A percentile compares a stretch with the other conserved stretches of the same genome.
These are phyloP conservation scores for Polygonum maritimum DNA, from an alignment of 148 eudicot species.

Conservation along the genomic window DNA sequence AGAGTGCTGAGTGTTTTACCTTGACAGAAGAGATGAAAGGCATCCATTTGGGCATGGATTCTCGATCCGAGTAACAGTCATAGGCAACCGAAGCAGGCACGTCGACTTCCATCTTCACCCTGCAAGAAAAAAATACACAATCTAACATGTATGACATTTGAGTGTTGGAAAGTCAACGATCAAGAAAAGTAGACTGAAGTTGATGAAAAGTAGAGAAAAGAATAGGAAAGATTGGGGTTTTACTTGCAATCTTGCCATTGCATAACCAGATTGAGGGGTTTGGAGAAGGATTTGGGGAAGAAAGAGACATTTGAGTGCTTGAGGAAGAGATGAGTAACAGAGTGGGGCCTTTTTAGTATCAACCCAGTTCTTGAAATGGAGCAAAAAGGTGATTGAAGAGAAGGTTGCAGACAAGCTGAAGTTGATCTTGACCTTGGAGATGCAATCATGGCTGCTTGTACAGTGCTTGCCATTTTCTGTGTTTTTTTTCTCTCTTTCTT, in stretches of 20 bases:
- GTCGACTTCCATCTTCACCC: conserved; percentile 67
- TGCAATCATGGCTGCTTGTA: conserved; percentile 6
- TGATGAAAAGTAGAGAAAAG: background rate
- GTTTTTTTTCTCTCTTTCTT: background rate
- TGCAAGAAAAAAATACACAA: conserved; percentile 9
- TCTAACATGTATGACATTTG: no score
- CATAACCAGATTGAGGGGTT: conserved; percentile 36
- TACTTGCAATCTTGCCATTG: conserved; percentile 64
- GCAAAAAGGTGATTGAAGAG: background rate
- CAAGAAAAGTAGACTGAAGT: background rate
- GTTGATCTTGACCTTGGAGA: background rate
- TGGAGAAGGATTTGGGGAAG: conserved; percentile 12
- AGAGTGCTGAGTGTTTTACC: conserved; percentile 16
- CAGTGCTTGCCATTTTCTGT: background rate
- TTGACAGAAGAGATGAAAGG: conserved; percentile 83
- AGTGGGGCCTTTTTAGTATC: conserved; percentile 9
- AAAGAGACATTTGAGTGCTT: conserved; percentile 13
- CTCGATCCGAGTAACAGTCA: conserved; percentile 71
- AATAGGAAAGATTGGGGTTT: background rate
- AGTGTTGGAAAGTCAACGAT: background rate
- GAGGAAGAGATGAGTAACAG: conserved; percentile 10
- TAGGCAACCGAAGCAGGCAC: conserved; percentile 86
- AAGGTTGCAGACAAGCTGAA: background rate
- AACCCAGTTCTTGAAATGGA: conserved; percentile 7
- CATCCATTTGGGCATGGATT: conserved; percentile 87